Base-by-base conservation (phyloP, 1,139 yeast species). In the Tardiomyces depauwii region DNA sequence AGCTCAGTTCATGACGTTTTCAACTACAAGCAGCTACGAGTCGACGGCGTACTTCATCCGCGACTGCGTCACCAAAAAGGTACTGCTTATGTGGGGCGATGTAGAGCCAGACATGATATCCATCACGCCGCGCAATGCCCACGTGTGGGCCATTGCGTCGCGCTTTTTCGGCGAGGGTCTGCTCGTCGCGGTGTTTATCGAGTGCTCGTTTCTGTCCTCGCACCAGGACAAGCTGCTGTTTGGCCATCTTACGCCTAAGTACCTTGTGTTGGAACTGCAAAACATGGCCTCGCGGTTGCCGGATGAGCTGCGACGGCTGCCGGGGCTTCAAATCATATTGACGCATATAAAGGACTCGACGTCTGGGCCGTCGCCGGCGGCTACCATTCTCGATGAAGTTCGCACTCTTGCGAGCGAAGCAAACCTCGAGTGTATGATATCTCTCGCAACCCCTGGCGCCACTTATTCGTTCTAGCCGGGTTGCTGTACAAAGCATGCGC, bases 211-310 rank as follows among this genome's bases (percentile, higher is more conserved):
- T 33, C 60, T 72, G 11, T 71, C 73, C 49, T 64, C 67, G n/a
- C 69, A 73, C 1, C 65, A 71, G 1, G 72, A 69, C 13, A 62
- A 64, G 5, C 68, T 71, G 3, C 57, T 83, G 41, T 88, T 77
- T 59, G 96, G 96, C 1, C 96, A 88, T 64, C 61, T 88, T 61
- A 79, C 84, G 19, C 94, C 96, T 2, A 53, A 60, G 2, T 74
- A 76, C 53, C 63, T 88, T 38, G 69, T 84, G 13, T 59, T 65
- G 16, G 95, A 86, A 55, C 66, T 88, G 39, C 52, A 58, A 39
- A 56, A 51, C n/a, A 62, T 82, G 36, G 55, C 65, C 12, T 38
- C 54, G 49, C 23, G 44, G 47, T 18, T 38, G 55, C 41, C 38
- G 23, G 46, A 12, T 44, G 43, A 2, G 18, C 28, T 43, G 44